phyloP scores from a whole-genome alignment of 2,329 filamentous ascomycete species.

The Atkinsonella hypoxylon region DNA sequence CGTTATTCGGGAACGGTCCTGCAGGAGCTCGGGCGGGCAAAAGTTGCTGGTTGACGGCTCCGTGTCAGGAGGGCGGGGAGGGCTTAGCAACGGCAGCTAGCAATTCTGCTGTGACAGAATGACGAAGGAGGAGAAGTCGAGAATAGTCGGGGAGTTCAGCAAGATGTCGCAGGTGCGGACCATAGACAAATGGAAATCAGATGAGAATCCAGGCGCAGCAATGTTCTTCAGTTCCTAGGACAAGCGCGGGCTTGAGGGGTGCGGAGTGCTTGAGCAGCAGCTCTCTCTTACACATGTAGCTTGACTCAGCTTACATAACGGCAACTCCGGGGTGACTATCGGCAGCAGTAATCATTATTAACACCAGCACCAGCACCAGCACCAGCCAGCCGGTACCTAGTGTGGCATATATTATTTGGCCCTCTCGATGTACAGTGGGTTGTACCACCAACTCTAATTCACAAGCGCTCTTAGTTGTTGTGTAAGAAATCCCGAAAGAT shows the following conservation, averaged over 20 bases:
- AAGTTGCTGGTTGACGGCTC: not conserved
- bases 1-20: not conserved
- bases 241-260: not conserved
- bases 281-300: no score
- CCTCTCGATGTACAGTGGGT: no score
- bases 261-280: no score
- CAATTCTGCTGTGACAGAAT: not conserved
- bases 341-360: not conserved
- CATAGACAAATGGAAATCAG: not conserved
- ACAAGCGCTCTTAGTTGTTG: no score
- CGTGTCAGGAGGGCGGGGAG: constrained; percentile 3
- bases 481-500: no score
- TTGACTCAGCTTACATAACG: constrained; percentile 8
- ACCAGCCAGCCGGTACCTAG: no score
- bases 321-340: not conserved
- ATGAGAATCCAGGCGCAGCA: not conserved
- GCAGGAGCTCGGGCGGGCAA: not conserved
- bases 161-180: not conserved
- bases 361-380: not conserved
- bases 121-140: not conserved
- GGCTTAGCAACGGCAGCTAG: not conserved
- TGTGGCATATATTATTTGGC: no score
- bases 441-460: no score
- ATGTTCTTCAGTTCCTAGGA: not conserved
- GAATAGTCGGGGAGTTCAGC: not conserved